Percentiles rank a stretch among this genome's conserved stretches.
Evolutionary conservation across 352 stramenopile genomes (phyloP).

Genomic region (Salisapilia sapeloensis): DNA sequence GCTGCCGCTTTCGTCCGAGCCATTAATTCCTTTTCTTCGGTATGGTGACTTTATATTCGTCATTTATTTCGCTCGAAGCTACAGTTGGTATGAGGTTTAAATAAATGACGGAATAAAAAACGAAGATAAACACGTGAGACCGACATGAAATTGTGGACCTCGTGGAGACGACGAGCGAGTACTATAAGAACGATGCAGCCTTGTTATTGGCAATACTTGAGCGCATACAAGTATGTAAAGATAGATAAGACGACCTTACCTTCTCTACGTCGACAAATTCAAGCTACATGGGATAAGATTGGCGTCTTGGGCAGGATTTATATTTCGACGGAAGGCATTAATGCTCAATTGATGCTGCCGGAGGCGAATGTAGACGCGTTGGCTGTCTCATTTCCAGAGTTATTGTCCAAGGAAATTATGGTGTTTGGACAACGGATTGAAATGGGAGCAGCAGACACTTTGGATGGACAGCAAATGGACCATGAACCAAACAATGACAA

Average conservation of each 20-base stretch:
- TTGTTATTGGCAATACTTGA: slow-evolving; percentile 14
- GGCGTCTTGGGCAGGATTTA: slow-evolving; percentile 72
- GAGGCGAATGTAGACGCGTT: slow-evolving; percentile 55
- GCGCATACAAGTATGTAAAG: slow-evolving; percentile 25
- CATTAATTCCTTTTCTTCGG: slow-evolving; percentile 9
- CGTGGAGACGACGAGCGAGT: not conserved
- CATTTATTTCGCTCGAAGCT: not conserved
- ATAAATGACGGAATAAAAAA: not conserved
- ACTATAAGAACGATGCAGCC: not conserved
- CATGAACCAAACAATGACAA: slow-evolving; percentile 8
- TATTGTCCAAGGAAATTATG: slow-evolving; percentile 22
- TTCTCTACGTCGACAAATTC: slow-evolving; percentile 13
- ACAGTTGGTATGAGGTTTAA: not conserved
- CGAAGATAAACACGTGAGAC: not conserved
- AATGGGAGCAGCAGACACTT: too few relatives aligned
- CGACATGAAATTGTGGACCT: not conserved
- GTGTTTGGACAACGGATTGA: slow-evolving; percentile 32
- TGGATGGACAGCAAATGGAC: too few relatives aligned
- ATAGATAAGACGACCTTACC: slow-evolving; percentile 12
- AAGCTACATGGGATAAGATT: slow-evolving; percentile 20
- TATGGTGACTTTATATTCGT: not conserved
- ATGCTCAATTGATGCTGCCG: slow-evolving; percentile 89
- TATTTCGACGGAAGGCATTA: slow-evolving; percentile 87
- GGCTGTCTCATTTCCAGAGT: slow-evolving; percentile 25
- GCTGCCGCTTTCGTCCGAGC: slow-evolving; percentile 18